Base-by-base conservation (phyloP, 2,329 filamentous ascomycete genomes). In the Phyllosticta ampelicida region DNA sequence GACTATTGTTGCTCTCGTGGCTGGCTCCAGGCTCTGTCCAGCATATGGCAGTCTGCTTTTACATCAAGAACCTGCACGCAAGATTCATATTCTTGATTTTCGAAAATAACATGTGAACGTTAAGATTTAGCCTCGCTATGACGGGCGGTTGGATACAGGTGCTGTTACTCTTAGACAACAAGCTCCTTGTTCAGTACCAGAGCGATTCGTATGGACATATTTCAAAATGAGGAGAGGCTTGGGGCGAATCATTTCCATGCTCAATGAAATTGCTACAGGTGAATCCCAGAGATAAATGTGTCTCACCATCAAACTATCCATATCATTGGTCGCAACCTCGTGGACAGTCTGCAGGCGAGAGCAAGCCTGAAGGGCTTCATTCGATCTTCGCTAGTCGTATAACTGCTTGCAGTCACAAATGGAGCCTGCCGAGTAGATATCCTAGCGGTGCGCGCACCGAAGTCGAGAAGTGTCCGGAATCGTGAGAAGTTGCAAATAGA, bases 371-470 rank as follows among this genome's bases (percentile, higher is more conserved):
- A 81, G 76, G 80, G 77, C 70, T 66, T 73, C 66, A 71, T 68
- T 94, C 80, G 67, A 74, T 96, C 80, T 96, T 80, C 88, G 90
- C 90, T 83, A 91, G 82, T 84, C 84, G 87, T 95, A 85, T 96
- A 96, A 86, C 90, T 89, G 84, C 83, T 83, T 66, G 66, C 80
- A 86, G 84, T 86, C 87, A 89, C 86, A 63, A 67, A 62, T 63
- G 68, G 67, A 76, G 86, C 83, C 85, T 82, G 80, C 86, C 83
- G 85, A 85, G 89, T 87, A 87, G 89, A 95, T 95, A 90, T 83
- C 77, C 81, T 86, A 85, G 89, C 89, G 87, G 57, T 55, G 49
- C 13, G n/a, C 19, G 49, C 49, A 51, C 19, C 13, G 49, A 23
- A 11, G 23, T 51, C 49, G 49, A 51, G 49, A 51, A 9, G 9